Evolutionary conservation across 371 early-diverging fungal genomes (phyloP).

Genomic region (Mucor mucedo): DNA sequence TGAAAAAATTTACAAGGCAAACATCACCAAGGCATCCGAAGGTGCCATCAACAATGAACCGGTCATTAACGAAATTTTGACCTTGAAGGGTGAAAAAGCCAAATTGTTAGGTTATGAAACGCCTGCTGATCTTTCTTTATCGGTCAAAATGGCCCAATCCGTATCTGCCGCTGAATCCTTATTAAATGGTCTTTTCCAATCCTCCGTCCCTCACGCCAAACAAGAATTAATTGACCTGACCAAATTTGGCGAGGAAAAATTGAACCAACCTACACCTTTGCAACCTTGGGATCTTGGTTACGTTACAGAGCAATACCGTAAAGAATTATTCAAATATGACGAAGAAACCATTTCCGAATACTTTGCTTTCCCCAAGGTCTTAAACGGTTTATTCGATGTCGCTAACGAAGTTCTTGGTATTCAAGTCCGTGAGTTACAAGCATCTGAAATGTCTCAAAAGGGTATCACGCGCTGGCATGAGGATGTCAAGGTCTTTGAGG

Average conservation of each 20-base stretch:
- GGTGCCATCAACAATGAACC: constrained; percentile 63
- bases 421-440: constrained; percentile 54
- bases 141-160: constrained; percentile 68
- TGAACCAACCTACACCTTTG: constrained; percentile 51
- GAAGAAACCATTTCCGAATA: constrained; percentile 70
- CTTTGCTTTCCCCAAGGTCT: constrained; percentile 65
- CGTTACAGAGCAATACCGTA: constrained; percentile 65
- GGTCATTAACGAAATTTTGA: constrained; percentile 66
- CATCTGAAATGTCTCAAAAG: constrained; percentile 37
- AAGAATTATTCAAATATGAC: constrained; percentile 61
- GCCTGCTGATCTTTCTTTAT: constrained; percentile 64
- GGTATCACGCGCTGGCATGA: constrained; percentile 64
- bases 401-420: constrained; percentile 63
- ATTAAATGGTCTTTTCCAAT: constrained; percentile 51
- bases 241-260: constrained; percentile 48
- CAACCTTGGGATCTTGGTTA: constrained; percentile 66
- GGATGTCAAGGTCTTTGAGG: constrained; percentile 70
- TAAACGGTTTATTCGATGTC: constrained; percentile 64
- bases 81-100: constrained; percentile 57
- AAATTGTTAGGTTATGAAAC: constrained; percentile 57
- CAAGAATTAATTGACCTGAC: constrained; percentile 54
- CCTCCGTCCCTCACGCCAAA: constrained; percentile 56
- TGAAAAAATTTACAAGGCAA: constrained; percentile 61
- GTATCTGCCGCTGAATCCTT: constrained; percentile 53
- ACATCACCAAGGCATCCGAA: constrained; percentile 61